Evolutionary conservation across 1,284 basidiomycete genomes (phyloP), one percentile per base, ranked within the genome.

Genomic region (Malassezia psittaci): DNA sequence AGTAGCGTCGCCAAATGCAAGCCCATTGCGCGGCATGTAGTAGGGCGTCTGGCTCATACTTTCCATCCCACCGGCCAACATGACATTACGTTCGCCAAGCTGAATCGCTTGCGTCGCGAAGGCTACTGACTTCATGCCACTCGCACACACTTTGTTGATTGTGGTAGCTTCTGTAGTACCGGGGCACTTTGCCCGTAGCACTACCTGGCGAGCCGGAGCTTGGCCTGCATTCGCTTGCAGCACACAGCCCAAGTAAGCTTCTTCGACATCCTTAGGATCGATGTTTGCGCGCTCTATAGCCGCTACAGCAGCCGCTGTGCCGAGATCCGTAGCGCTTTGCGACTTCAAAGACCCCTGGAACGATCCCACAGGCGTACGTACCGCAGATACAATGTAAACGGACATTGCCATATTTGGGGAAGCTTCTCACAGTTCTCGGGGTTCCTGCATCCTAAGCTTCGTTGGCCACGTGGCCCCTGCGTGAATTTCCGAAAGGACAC

Each of bases 331-430:
- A 21, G 93, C 94, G 18, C 87, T 87, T 74, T 94, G 79, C 51
- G 84, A 79, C 77, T 94, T 90, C 74, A 98, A 83, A 7, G 82
- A 75, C 54, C 94, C 94, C 73, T 91, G 88, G 76, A 96, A 83
- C 47, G 90, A 88, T 52, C 89, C 93, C 64, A 94, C 86, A 46
- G 94, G 91, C 8, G 94, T 98, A 66, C 94, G 85, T 54, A 87
- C 85, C 35, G 90, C 93, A 65, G 88, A 85, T 73, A 96, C 85
- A 79, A 98, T 94, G 79, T 88, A 91, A 67, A 87, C 88, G 83
- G 90, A 68, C 57, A 66, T 62, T 48, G 59, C 59, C 37, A n/a
- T 35, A 4, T 21, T 19, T 16, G 41, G 19, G 18, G 8, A 21
- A 41, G 15, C 21, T 16, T n/a, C 10, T 16, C 15, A 41, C 33